phyloP scores from a whole-genome alignment of 2,329 filamentous ascomycete species.

The Alternaria viburni region DNA sequence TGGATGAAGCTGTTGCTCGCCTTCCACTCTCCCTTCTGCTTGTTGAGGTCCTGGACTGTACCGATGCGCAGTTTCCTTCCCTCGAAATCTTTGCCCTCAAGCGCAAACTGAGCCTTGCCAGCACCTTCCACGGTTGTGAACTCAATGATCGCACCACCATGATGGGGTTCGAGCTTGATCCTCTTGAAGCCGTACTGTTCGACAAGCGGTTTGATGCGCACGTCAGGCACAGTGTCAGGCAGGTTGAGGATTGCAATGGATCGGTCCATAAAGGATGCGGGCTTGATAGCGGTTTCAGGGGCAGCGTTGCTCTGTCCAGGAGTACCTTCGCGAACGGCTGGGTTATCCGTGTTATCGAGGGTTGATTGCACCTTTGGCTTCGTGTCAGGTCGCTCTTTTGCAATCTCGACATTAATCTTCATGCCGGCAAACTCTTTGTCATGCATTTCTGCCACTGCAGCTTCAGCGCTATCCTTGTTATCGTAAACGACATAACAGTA shows the following conservation, averaged over 20 bases:
- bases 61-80: constrained; percentile 54
- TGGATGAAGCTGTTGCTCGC: constrained; percentile 44
- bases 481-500: constrained; percentile 81
- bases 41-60: constrained; percentile 57
- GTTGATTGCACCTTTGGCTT: constrained; percentile 55
- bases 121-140: constrained; percentile 73
- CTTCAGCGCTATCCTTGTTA: constrained; percentile 68
- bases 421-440: constrained; percentile 72
- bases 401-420: constrained; percentile 66
- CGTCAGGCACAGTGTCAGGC: constrained; percentile 90
- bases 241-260: constrained; percentile 84
- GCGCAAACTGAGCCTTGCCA: constrained; percentile 68
- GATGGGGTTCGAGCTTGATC: constrained; percentile 78
- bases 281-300: constrained; percentile 19
- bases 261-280: constrained; percentile 57
- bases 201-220: constrained; percentile 75
- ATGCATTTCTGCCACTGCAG: constrained; percentile 69
- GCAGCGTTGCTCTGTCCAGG: constrained; percentile 33
- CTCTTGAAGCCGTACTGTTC: constrained; percentile 78
- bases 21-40: constrained; percentile 48
- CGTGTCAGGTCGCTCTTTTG: constrained; percentile 51
- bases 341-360: constrained; percentile 54
- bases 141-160: constrained; percentile 86
- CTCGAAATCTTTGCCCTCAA: constrained; percentile 48
- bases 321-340: constrained; percentile 46